Base-by-base conservation (phyloP, 441 rosid genomes). In the Capsella rubella region DNA sequence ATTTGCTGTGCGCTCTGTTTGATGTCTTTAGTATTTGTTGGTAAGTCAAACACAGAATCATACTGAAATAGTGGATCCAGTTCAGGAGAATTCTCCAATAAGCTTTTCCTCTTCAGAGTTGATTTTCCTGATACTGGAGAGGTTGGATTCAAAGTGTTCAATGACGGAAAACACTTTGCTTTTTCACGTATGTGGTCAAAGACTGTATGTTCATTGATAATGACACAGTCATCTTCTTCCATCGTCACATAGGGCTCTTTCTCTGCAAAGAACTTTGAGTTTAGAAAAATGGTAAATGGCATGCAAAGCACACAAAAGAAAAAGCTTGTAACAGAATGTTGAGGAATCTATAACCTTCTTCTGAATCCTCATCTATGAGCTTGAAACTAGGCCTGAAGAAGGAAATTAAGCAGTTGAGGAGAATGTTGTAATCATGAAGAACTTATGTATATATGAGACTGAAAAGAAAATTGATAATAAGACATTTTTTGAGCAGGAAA, bases 101-200 rank as follows among this genome's bases (percentile, higher is more conserved):
- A 40, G 50, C 72, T 75, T 62, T 88, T 94, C 79, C 87, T 84
- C 75, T 81, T 73, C 72, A 83, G 84, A 76, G 76, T 68, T 58
- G 80, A 63, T 72, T 78, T 72, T 57, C 72, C 84, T 39, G 90
- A 77, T 42, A 80, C 63, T 15, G 82, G 78, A 55, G 83, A 75
- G 46, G 77, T 68, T 56, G 53, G 70, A 71, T 72, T 81, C 77
- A 88, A 79, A 59, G 82, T 37, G 82, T 61, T 58, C 70, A 88
- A 67, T 58, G 73, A 69, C 40, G 92, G 92, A 74, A 86, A 92
- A 59, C 69, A 85, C 82, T 88, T 95, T 68, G 97, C 89, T 71
- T 92, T 95, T 73, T 86, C 87, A 65, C 88, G 93, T 76, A 90
- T 92, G 83, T 86, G 98, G 60, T 90, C 92, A 75, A 92, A 95